These are phyloP conservation scores for Quercus wislizeni DNA, from an alignment of 306 rosid genomes.

Conservation along the genomic window DNA sequence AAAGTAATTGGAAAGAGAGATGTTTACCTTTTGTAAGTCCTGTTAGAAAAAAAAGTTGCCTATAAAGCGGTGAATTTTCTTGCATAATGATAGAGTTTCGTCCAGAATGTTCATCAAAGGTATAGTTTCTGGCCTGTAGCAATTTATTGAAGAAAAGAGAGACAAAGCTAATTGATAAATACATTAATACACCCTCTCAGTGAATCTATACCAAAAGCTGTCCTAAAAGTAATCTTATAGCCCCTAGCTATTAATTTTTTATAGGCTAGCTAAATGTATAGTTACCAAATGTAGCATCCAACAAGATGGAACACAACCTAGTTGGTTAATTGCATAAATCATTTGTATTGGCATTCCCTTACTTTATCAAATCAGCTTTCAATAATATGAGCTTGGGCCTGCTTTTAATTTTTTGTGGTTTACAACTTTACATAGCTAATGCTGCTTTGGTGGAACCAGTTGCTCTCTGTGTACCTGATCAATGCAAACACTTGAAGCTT, in stretches of 20 bases:
- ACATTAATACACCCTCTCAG: background rate
- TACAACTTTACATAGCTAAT: background rate
- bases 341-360: conserved; percentile 10
- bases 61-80: conserved; percentile 9
- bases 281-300: background rate
- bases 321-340: background rate
- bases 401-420: conserved; percentile 12
- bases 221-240: background rate
- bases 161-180: background rate
- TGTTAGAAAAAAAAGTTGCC: background rate
- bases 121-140: background rate
- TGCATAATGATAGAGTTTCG: background rate
- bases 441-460: conserved; percentile 1
- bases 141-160: background rate
- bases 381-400: background rate
- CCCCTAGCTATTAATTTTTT: background rate
- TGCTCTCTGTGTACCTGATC: background rate
- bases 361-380: conserved; percentile 8
- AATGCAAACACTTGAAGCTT: background rate
- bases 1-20: conserved; percentile 89
- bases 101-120: background rate
- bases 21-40: conserved; percentile 84
- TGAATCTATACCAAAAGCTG: background rate
- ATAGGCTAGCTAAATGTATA: conserved; percentile 4
- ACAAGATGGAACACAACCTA: background rate